These are phyloP conservation scores for Bretschneidera sinensis DNA, from an alignment of 345 rosid species.

Conservation along the genomic window DNA sequence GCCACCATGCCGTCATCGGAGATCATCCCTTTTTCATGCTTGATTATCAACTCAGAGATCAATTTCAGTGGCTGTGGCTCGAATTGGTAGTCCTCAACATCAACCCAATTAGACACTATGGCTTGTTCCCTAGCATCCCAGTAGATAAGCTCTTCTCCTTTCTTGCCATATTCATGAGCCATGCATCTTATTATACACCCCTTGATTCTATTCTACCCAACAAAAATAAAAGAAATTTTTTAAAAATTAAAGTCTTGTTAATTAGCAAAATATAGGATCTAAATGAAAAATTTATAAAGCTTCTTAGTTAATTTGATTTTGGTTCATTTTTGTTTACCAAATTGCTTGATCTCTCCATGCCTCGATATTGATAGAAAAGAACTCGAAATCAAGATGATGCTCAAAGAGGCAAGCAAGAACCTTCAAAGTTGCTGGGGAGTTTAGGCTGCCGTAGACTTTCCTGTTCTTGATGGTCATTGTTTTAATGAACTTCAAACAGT, in stretches of 20 bases:
- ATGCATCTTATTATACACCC: slow-evolving; percentile 13
- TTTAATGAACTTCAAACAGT: too few relatives aligned
- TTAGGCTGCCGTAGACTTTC: slow-evolving; percentile 11
- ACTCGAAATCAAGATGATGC: slow-evolving; percentile 15
- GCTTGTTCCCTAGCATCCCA: slow-evolving; percentile 10
- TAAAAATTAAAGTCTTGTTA: background rate
- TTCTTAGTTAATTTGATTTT: too few relatives aligned
- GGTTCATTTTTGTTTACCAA: too few relatives aligned
- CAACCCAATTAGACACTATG: slow-evolving; percentile 14
- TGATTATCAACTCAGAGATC: slow-evolving; percentile 5
- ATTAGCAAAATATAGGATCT: background rate
- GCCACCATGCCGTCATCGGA: background rate
- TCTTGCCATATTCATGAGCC: slow-evolving; percentile 5
- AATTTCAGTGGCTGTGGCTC: slow-evolving; percentile 10
- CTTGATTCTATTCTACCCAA: slow-evolving; percentile 21
- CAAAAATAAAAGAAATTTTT: background rate
- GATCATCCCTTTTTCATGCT: slow-evolving; percentile 1
- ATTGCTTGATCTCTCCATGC: slow-evolving; percentile 11
- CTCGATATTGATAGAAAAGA: slow-evolving; percentile 11
- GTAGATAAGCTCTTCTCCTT: slow-evolving; percentile 15
- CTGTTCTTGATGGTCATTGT: slow-evolving; percentile 1
- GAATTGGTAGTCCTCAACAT: slow-evolving; percentile 15
- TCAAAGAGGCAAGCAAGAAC: slow-evolving; percentile 16
- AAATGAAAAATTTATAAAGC: background rate
- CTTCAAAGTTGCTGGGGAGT: slow-evolving; percentile 12